Conservation (phyloP, 1,284 basidiomycete species). For the Cryptococcus depauperatus region DNA sequence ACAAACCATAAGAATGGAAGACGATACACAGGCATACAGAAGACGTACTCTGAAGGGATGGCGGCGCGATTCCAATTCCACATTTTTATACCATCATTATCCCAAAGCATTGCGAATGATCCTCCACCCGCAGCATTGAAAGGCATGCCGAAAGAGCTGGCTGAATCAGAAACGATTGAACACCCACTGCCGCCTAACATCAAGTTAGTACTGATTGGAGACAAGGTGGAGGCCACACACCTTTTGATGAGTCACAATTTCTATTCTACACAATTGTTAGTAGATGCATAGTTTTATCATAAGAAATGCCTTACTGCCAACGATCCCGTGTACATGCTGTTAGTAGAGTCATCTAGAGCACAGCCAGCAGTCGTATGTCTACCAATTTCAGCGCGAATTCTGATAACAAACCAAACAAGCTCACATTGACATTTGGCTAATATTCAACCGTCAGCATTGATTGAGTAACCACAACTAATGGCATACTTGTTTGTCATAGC, state of each 20-base stretch:
- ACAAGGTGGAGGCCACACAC: conserved; percentile 9
- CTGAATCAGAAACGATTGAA: conserved; percentile 52
- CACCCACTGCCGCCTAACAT: conserved; percentile 57
- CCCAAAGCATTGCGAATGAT: conserved; percentile 66
- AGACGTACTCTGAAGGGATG: conserved; percentile 56
- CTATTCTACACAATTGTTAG: conserved; percentile 12
- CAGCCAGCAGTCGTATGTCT: conserved; percentile 40
- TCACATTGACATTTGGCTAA: conserved; percentile 39
- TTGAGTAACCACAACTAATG: background rate
- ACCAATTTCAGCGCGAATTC: background rate
- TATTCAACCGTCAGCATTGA: background rate
- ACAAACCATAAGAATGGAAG: background rate
- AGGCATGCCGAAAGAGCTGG: conserved; percentile 56
- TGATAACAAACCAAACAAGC: conserved; percentile 3
- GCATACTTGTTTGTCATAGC: conserved; percentile 34
- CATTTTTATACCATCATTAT: conserved; percentile 58
- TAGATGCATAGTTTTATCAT: background rate
- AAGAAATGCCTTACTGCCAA: conserved; percentile 14
- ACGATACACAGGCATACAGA: background rate
- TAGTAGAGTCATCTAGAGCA: conserved; percentile 18
- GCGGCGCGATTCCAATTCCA: conserved; percentile 61
- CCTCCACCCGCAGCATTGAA: conserved; percentile 66
- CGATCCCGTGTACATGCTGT: conserved; percentile 26
- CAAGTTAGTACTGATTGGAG: conserved; percentile 19
- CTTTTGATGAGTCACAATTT: conserved; percentile 32